Base-by-base conservation (phyloP, 2,329 filamentous ascomycete species). In the Purpureocillium lavendulum region DNA sequence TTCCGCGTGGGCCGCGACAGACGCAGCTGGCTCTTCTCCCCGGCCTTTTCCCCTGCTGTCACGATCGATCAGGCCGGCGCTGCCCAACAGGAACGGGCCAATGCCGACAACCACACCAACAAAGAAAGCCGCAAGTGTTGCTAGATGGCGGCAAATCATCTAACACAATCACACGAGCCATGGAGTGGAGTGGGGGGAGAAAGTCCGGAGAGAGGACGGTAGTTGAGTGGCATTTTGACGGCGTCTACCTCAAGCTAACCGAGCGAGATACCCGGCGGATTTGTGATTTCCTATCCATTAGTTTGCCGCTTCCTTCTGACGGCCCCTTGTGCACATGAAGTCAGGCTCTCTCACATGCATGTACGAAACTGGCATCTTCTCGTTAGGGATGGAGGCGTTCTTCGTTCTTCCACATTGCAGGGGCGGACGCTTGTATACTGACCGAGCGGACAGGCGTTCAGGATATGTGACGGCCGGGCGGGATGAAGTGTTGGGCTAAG, bases 11-110 rank as follows among this genome's bases (percentile, higher is more conserved):
- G 74, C 7, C 64, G 72, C 38, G 75, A 80, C 50, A 58, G 75
- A 30, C 59, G 74, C 33, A 78, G 74, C 54, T 79, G 75, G 75
- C 54, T 78, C 17, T 77, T 79, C 48, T 69, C 71, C 1, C 71
- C 72, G 0, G 61, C 56, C 1, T 77, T 77, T 49, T 70, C 69
- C 10, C 71, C 72, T 1, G 64, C 69, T 10, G 60, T 76, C 4
- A 66, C 69, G 3, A 56, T 75, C 21, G 71, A 70, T 40, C 65
- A 65, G 30, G 59, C 57, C 7, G 60, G 56, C 9, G 54, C 47
- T 2, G 54, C 62, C 18, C 49, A 54, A 16, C 53, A 56, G 33
- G 43, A 49, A 9, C 48, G 51, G 13, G 15, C 36, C 28, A 40
- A 49, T 13, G 14, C 35, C 4, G 48, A 56, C 4, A 48, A 56